Conservation (phyloP, 225 moss, liverwort and hornwort species). For the Climacium dendroides region DNA sequence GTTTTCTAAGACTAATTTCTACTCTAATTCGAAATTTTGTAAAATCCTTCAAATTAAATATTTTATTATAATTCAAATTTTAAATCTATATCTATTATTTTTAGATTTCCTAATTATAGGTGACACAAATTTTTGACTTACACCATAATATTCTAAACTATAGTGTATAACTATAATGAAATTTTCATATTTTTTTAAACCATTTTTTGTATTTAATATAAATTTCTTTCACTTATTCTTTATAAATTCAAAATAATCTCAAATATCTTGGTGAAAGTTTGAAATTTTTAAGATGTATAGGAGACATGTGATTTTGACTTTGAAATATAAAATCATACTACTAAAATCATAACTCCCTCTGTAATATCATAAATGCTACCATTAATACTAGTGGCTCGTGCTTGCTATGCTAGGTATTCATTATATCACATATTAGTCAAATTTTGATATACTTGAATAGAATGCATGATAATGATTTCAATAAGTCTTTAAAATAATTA, state of each 20-base stretch:
- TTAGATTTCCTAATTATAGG: not conserved
- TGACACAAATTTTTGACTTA: not conserved
- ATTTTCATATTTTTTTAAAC: not conserved
- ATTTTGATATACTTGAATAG: too few relatives aligned
- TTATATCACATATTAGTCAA: too few relatives aligned
- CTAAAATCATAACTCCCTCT: too few relatives aligned
- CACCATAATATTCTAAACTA: not conserved
- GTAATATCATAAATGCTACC: too few relatives aligned
- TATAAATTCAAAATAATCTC: not conserved
- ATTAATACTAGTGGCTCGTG: too few relatives aligned
- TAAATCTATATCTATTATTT: not conserved
- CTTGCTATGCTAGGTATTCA: too few relatives aligned
- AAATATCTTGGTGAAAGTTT: not conserved
- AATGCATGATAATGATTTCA: too few relatives aligned
- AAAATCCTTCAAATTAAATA: not conserved
- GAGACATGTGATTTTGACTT: not conserved
- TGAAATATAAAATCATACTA: not conserved
- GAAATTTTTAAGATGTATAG: not conserved
- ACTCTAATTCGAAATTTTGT: not conserved
- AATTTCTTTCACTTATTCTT: not conserved
- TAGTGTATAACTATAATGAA: fast-evolving
- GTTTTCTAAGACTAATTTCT: not conserved
- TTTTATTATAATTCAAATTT: not conserved
- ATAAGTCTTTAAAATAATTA: too few relatives aligned
- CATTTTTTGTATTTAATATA: not conserved